A percentile compares a stretch with the other conserved stretches of the same genome.
Evolutionary conservation across 2,329 filamentous ascomycete genomes (phyloP).

Genomic region (Colletotrichum navitas): DNA sequence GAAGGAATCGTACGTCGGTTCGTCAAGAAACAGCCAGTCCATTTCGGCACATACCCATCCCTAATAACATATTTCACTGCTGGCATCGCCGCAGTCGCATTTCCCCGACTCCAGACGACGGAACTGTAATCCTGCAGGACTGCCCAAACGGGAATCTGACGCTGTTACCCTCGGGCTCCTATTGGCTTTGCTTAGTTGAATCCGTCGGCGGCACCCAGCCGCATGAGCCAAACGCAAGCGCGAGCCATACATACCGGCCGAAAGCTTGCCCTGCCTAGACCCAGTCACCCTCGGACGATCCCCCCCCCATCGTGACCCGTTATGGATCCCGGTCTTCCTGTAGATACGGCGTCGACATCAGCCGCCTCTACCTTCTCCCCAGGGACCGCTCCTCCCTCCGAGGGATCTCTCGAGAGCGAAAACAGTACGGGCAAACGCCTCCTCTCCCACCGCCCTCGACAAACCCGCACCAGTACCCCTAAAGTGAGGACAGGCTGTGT

Average conservation of each 20-base stretch:
- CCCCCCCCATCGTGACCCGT: constrained; percentile 6
- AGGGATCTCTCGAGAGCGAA: constrained; percentile 28
- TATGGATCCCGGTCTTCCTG: constrained; percentile 34
- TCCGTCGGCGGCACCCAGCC: constrained; percentile 22
- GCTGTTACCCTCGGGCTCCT: background rate
- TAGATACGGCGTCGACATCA: constrained; percentile 31
- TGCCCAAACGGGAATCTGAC: constrained; percentile 5
- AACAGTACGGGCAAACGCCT: background rate
- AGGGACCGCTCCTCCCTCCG: constrained; percentile 10
- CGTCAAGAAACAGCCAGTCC: constrained; percentile 3
- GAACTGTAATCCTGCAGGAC: constrained; percentile 1
- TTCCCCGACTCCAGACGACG: constrained; percentile 8
- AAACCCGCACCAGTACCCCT: constrained; percentile 42
- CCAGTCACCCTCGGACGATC: constrained; percentile 30
- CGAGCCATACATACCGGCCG: background rate
- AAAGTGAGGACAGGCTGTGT: constrained; percentile 43
- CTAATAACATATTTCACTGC: background rate
- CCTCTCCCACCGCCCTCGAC: constrained; percentile 30
- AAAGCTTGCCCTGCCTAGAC: constrained; percentile 21
- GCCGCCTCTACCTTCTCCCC: constrained; percentile 12
- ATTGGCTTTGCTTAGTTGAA: constrained; percentile 6
- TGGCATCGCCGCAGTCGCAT: background rate
- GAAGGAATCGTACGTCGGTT: background rate
- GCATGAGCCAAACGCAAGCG: constrained; percentile 15
- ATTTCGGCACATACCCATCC: background rate